Evolutionary conservation across 345 rosid genomes (phyloP).

Genomic region (Anacardium occidentale): DNA sequence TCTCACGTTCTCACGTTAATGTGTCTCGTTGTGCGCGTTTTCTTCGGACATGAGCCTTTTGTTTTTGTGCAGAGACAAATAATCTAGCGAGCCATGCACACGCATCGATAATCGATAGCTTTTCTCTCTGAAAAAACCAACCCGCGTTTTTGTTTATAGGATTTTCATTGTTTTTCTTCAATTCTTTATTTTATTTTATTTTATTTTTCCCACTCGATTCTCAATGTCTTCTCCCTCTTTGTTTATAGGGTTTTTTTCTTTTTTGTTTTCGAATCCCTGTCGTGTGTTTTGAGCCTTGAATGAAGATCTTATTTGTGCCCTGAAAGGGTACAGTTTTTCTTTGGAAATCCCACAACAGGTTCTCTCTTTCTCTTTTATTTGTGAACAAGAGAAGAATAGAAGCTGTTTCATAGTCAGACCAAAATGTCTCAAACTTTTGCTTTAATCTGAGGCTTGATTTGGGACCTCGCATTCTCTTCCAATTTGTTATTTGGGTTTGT

Average conservation of each 20-base stretch:
- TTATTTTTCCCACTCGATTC: no score
- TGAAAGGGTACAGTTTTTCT: conserved; percentile 15
- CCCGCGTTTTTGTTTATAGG: conserved; percentile 19
- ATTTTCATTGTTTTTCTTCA: background rate
- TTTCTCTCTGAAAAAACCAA: conserved; percentile 16
- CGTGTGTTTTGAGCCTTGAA: conserved; percentile 25
- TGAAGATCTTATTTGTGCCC: conserved; percentile 19
- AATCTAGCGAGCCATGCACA: conserved; percentile 43
- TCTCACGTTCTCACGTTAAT: conserved; percentile 11
- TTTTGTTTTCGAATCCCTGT: background rate
- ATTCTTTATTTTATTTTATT: no score
- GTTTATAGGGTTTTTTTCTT: no score
- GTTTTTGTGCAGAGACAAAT: conserved; percentile 31
- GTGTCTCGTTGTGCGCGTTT: conserved; percentile 16
- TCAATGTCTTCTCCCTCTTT: no score
- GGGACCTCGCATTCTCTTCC: no score
- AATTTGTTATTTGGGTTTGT: no score
- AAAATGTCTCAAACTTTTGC: background rate
- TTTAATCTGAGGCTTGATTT: no score
- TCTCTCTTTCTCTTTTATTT: background rate
- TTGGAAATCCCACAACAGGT: conserved; percentile 4
- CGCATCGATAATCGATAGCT: conserved; percentile 31
- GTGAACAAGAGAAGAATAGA: background rate
- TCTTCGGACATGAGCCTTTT: conserved; percentile 33
- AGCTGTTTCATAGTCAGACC: conserved; percentile 14